Conservation (phyloP, 441 rosid species). For the Pelargonium fulgidum region DNA sequence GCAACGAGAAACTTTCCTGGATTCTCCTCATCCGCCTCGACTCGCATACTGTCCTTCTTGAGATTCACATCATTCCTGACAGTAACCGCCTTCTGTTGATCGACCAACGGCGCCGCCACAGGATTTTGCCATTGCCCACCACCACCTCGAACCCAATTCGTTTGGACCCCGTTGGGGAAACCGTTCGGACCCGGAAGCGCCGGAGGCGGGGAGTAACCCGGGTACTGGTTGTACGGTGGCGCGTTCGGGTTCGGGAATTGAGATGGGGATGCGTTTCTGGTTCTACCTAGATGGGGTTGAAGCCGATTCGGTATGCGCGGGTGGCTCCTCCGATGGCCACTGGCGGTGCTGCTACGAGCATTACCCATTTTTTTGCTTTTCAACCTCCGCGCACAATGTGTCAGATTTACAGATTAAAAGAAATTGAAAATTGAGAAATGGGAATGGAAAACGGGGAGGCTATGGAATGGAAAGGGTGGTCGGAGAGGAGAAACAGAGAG, state of each 20-base stretch:
- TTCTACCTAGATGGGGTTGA: no score
- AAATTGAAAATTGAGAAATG: no score
- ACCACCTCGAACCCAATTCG: conserved; percentile 49
- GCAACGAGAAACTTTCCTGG: conserved; percentile 67
- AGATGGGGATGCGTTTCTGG: conserved; percentile 41
- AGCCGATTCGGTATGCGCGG: no score
- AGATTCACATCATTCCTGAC: conserved; percentile 75
- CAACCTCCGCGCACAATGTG: no score
- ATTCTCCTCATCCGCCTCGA: conserved; percentile 57
- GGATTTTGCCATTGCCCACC: conserved; percentile 50
- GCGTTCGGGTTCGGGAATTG: conserved; percentile 46
- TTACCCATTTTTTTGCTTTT: no score
- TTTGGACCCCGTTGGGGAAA: conserved; percentile 16
- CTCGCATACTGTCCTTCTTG: conserved; percentile 69
- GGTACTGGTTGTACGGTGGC: conserved; percentile 54
- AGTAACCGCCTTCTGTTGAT: conserved; percentile 82
- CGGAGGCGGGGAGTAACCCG: conserved; percentile 55
- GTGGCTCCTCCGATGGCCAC: no score
- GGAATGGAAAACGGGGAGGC: no score
- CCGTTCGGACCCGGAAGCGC: conserved; percentile 41
- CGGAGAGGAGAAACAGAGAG: no score
- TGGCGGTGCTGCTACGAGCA: no score
- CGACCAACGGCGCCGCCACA: conserved; percentile 48
- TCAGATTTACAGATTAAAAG: no score
- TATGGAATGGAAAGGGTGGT: no score